Base-by-base conservation (phyloP, 495 filamentous ascomycete species). In the Lasiosphaeria miniovina region DNA sequence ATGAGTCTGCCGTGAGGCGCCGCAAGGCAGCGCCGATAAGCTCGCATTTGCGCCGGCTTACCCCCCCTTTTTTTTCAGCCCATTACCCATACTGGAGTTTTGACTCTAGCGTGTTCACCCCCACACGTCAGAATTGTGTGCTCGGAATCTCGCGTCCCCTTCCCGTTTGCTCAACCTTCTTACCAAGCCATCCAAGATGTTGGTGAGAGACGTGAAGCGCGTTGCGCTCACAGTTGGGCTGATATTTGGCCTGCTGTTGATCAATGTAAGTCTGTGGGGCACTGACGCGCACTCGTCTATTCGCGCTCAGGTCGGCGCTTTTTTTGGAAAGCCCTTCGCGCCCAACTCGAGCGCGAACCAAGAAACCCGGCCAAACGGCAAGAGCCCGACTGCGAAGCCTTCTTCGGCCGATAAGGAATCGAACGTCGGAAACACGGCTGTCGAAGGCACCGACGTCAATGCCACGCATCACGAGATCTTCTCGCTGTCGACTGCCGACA, bases 401-500 rank as follows among this genome's bases (percentile, higher is more conserved):
- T 45, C 57, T 15, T 45, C 57, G 43, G 4, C 54, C 1, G 24
- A 24, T 24, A 24, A 24, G 24, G 24, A 24, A 24, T 24, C 24
- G 24, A 24, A 24, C 24, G 24, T 24, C 24, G 24, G 24, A 24
- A 24, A 24, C 24, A 24, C 24, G 24, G 24, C 24, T 24, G 24
- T 24, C 24, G 24, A 24, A 24, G 31, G 34, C 34, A 33, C 53
- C 14, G n/a, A 36, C 24, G 17, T 14, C 58, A 38, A 43, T 10
- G 51, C 43, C 32, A 69, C 63, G 6, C 71, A 75, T 57, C 58
- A 64, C 51, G 67, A 75, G 49, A 59, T 84, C 15, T 75, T 68
- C 60, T 82, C 81, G 0, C 36, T 66, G 33, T 79, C 77, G 6
- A 78, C 71, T 24, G 12, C 63, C 1, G 69, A 80, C 57, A 60